Evolutionary conservation across 2,329 filamentous ascomycete species (phyloP), one percentile per base, ranked within the genome.

Genomic region (Cytospora paraplurivora): DNA sequence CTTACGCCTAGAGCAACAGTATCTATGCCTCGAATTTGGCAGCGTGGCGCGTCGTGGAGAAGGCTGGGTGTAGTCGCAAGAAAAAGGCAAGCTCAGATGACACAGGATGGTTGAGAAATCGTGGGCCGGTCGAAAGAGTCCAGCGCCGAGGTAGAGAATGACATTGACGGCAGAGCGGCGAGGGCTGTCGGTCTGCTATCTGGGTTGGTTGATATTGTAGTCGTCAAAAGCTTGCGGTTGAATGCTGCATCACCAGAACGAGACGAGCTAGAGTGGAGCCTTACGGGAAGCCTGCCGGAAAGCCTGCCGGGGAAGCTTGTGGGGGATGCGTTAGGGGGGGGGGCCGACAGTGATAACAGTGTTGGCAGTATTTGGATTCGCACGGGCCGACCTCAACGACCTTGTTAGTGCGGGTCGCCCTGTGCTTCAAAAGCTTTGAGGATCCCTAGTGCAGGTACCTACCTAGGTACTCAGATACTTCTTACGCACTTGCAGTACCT

Each of bases 21-120:
- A 47, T n/a, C 21, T 19, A 47, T n/a, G n/a, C n/a, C n/a, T 47
- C 44, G 44, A 17, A 19, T 47, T 27, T 47, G 44, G 44, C n/a
- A 47, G 44, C 44, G 41, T 47, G 44, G 44, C 44, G 44, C 51
- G 51, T 38, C 32, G 19, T 33, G n/a, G 59, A 17, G 35, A 53
- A 35, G 49, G 59, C 41, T 41, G 49, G n/a, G 37, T 17, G 27
- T 38, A 53, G 37, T 37, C 32, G 32, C 38, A 17, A 47, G 49
- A 19, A 38, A 21, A 38, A 34, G n/a, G 12, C 44, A 38, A 61
- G 41, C 38, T 61, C 41, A 55, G 55, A 55, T 32, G 52, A 63
- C 67, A 57, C 41, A 63, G 59, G 66, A 64, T 67, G 62, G 51
- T 53, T 58, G 57, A 54, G 62, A 64, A 69, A 67, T 68, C 66